Conservation (phyloP, 2,329 filamentous ascomycete species). For the Ambrosiella cleistominuta region DNA sequence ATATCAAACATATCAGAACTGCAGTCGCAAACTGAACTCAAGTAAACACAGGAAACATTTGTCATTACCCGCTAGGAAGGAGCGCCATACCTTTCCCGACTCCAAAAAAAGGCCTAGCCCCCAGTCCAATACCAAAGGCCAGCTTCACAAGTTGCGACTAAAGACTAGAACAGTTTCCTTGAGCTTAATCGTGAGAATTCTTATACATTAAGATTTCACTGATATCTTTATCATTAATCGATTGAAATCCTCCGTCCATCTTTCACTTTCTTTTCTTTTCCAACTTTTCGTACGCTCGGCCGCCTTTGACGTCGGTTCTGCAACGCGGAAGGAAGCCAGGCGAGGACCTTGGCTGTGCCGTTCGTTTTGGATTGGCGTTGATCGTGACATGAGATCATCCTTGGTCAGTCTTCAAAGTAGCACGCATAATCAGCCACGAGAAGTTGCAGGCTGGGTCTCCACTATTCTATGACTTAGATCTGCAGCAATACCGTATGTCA, state of each 20-base stretch:
- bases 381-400: constrained; percentile 10
- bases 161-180: too few species aligned
- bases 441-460: not conserved
- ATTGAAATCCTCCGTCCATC: not conserved
- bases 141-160: too few species aligned
- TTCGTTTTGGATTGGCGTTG: not conserved
- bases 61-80: too few species aligned
- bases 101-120: too few species aligned
- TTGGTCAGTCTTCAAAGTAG: not conserved
- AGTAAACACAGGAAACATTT: too few species aligned
- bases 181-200: too few species aligned
- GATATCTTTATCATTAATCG: too few species aligned
- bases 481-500: not conserved
- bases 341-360: not conserved
- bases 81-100: too few species aligned
- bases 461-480: not conserved
- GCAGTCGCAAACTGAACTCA: too few species aligned
- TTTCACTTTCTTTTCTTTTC: not conserved
- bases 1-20: too few species aligned
- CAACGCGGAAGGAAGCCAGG: not conserved
- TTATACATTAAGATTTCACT: too few species aligned
- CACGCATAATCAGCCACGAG: not conserved
- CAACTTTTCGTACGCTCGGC: not conserved
- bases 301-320: not conserved
- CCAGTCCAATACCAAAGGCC: too few species aligned